phyloP scores from a whole-genome alignment of 129 eudicot species.

The Chrysanthemum makinoi region DNA sequence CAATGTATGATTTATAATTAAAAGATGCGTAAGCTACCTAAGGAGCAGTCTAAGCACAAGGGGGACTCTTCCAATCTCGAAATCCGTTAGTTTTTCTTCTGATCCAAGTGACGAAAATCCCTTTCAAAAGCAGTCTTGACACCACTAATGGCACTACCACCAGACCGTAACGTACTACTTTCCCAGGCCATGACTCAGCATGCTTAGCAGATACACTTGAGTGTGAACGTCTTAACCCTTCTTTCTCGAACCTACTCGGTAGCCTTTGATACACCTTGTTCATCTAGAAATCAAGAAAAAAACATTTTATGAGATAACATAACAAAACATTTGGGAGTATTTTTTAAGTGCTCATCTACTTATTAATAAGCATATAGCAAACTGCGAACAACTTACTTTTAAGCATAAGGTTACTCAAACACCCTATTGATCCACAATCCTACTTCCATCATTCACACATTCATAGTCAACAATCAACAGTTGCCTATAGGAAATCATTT shows the following conservation, averaged over 20 bases:
- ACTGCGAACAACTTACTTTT: too few species aligned
- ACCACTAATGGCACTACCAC: constrained; percentile 31
- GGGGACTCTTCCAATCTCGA: constrained; percentile 63
- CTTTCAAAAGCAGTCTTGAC: constrained; percentile 61
- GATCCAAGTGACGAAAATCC: constrained; percentile 81
- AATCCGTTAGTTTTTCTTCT: constrained; percentile 56
- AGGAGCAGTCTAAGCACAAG: constrained; percentile 58
- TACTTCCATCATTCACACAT: too few species aligned
- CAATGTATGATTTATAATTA: neutral
- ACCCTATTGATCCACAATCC: too few species aligned
- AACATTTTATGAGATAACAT: too few species aligned
- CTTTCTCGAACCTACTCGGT: constrained; percentile 61
- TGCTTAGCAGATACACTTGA: constrained; percentile 60
- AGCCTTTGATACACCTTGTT: neutral
- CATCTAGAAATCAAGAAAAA: too few species aligned
- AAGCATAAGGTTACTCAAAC: too few species aligned
- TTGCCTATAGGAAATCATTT: too few species aligned
- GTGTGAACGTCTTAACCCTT: constrained; percentile 77
- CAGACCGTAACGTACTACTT: constrained; percentile 38
- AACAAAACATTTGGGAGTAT: too few species aligned
- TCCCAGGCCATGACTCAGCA: constrained; percentile 64
- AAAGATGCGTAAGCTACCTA: constrained; percentile 45
- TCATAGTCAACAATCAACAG: too few species aligned
- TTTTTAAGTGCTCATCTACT: too few species aligned
- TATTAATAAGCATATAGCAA: too few species aligned